Percentiles rank a stretch among this genome's conserved stretches.
Conservation (phyloP, 2,329 filamentous ascomycete genomes). For the Kalaharituber pfeilii region DNA sequence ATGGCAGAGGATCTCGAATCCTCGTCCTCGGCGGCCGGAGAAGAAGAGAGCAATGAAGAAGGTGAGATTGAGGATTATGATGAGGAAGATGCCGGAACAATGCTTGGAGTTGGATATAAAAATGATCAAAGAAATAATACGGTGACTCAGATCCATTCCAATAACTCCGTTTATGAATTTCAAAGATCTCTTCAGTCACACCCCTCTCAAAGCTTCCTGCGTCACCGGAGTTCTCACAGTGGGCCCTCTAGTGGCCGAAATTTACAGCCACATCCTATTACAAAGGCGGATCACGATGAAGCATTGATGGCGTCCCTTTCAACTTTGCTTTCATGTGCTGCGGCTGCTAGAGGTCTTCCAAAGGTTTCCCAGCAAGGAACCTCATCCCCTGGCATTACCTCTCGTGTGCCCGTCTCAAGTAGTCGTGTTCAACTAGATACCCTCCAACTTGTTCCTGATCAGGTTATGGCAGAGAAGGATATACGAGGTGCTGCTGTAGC, state of each 20-base stretch:
- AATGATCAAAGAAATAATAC: slow-evolving; percentile 10
- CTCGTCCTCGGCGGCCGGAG: slow-evolving; percentile 8
- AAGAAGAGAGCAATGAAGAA: slow-evolving; percentile 12
- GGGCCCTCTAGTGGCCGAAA: slow-evolving; percentile 11
- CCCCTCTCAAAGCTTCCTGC: slow-evolving; percentile 6
- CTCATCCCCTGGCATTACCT: slow-evolving; percentile 5
- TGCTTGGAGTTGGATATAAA: slow-evolving; percentile 12
- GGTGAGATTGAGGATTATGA: slow-evolving; percentile 9
- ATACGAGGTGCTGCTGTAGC: background rate
- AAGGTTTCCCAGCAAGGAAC: slow-evolving; percentile 33
- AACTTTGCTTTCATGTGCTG: slow-evolving; percentile 84
- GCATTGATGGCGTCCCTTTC: slow-evolving; percentile 85
- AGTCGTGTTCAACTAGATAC: background rate
- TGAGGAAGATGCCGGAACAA: slow-evolving; percentile 13
- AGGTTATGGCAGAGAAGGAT: background rate
- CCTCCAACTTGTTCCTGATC: background rate
- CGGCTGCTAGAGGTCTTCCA: slow-evolving; percentile 64
- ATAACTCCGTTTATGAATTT: slow-evolving; percentile 8
- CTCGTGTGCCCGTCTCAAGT: background rate
- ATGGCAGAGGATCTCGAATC: slow-evolving; percentile 6
- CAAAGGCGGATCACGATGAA: slow-evolving; percentile 57
- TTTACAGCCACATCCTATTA: slow-evolving; percentile 28
- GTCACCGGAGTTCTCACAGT: slow-evolving; percentile 16
- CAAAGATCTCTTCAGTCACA: slow-evolving; percentile 5
- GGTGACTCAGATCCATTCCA: slow-evolving; percentile 9